Percentiles rank a stretch among this genome's conserved stretches.
Conservation (phyloP, 148 eudicot genomes). For the Hydrangea macrophylla region DNA sequence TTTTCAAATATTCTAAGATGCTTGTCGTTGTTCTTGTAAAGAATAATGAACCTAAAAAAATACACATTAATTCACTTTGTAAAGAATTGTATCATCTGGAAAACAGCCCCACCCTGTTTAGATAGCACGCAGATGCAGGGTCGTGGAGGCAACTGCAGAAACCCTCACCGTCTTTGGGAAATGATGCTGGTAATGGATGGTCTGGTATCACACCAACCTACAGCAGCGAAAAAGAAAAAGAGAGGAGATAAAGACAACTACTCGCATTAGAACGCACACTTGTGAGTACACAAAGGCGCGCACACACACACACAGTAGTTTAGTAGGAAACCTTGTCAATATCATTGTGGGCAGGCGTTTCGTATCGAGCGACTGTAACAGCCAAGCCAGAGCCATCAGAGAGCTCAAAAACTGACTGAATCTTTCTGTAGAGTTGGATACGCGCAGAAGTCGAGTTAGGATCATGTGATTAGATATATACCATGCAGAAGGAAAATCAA, state of each 20-base stretch:
- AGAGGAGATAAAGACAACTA: not conserved
- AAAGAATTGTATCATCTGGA: slow-evolving; percentile 35
- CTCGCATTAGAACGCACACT: not conserved
- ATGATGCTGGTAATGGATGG: slow-evolving; percentile 80
- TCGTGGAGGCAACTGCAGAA: slow-evolving; percentile 88
- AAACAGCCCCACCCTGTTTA: slow-evolving; percentile 54
- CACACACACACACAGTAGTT: not conserved
- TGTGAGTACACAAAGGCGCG: not conserved
- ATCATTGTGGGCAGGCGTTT: slow-evolving; percentile 96
- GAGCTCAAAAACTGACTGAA: slow-evolving; percentile 94
- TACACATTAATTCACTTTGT: not conserved
- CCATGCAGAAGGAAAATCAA: not conserved
- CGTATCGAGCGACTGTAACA: slow-evolving; percentile 96
- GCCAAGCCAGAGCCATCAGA: slow-evolving; percentile 99
- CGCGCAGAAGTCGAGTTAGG: not conserved
- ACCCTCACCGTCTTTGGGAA: slow-evolving; percentile 72
- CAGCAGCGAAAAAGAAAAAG: not conserved
- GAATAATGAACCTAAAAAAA: not conserved
- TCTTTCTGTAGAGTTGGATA: slow-evolving; percentile 49
- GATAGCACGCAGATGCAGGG: slow-evolving; percentile 64
- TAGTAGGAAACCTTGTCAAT: slow-evolving; percentile 64
- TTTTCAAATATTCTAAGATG: not conserved
- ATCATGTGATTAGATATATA: not conserved
- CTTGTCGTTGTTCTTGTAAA: not conserved
- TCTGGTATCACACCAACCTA: slow-evolving; percentile 96